A percentile compares a stretch with the other conserved stretches of the same genome.
Conservation (phyloP, 805 yeast genomes). For the Candida broadrunensis region DNA sequence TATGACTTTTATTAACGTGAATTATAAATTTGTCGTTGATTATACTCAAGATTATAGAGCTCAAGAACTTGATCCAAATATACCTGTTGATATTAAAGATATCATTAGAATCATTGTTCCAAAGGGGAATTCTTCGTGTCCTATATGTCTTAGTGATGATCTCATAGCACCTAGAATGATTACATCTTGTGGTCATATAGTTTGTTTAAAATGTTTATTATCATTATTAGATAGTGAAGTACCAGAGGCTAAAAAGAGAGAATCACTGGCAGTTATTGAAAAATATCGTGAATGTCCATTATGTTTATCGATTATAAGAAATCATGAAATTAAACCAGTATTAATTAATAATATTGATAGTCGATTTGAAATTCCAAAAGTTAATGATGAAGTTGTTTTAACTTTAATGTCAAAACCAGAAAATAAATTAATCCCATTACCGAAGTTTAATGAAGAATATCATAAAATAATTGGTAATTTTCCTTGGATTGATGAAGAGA, state of each 20-base stretch:
- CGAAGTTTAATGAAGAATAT: conserved; percentile 29
- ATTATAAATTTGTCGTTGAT: conserved; percentile 81
- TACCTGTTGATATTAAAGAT: conserved; percentile 58
- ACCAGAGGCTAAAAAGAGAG: conserved; percentile 35
- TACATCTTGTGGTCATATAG: conserved; percentile 83
- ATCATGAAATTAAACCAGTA: conserved; percentile 66
- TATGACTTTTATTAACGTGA: conserved; percentile 73
- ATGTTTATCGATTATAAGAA: conserved; percentile 56
- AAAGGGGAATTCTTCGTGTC: conserved; percentile 77
- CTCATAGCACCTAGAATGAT: conserved; percentile 95
- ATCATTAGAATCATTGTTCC: conserved; percentile 76
- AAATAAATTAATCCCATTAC: conserved; percentile 50
- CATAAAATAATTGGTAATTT: conserved; percentile 38
- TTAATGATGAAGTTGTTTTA: conserved; percentile 53
- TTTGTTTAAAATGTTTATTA: conserved; percentile 80
- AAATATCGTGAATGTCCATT: conserved; percentile 76
- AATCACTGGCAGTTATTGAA: conserved; percentile 33
- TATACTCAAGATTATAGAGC: conserved; percentile 50
- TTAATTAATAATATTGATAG: conserved; percentile 46
- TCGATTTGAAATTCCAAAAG: conserved; percentile 54
- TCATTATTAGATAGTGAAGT: conserved; percentile 61
- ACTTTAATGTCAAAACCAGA: conserved; percentile 56
- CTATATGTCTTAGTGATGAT: conserved; percentile 82
- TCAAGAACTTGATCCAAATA: conserved; percentile 71
- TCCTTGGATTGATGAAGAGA: conserved; percentile 47